Evolutionary conservation across 2,329 filamentous ascomycete species (phyloP), one percentile per base, ranked within the genome.

Genomic region (Aureobasidium lini): DNA sequence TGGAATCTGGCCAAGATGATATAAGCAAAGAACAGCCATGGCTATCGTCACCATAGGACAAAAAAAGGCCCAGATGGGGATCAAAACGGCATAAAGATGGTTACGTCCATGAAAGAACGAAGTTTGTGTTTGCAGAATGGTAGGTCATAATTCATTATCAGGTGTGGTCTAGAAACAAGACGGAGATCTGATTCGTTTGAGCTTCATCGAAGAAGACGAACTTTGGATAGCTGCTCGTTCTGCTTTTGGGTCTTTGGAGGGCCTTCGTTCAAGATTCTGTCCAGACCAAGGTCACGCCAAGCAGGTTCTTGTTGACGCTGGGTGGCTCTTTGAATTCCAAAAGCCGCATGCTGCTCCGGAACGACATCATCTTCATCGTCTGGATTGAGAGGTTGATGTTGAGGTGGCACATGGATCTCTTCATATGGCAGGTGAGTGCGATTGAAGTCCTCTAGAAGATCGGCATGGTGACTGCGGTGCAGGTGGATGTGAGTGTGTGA

Each of bases 351-450:
- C 75, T 94, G 89, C 72, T 94, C 89, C 0, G 90, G 89, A 4
- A 94, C 89, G 4, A 94, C 87, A 68, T 94, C 89, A 69, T 94
- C 90, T 74, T 94, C 89, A 71, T 94, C 89, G 72, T 94, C 89
- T 0, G 90, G 89, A 70, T 94, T 93, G 69, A 91, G 80, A 42
- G 89, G 90, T 71, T 90, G 88, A 70, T 91, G 84, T 63, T 90
- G 84, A 7, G 84, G 84, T 36, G 87, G 84, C n/a, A 95, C 87
- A 72, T 89, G 88, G 70, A 94, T 89, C 60, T 92, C 88, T 74
- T 94, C 89, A 62, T 75, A 71, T 4, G 70, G 66, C 4, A 75
- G 68, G 53, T 71, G 70, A 63, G 74, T 68, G 47, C 70, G 71
- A 5, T 74, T 77, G 69, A 79, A 79, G 63, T 76, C 75, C 66